Evolutionary conservation across 1,284 basidiomycete genomes (phyloP), one percentile per base, ranked within the genome.

Genomic region (Trametes polyzona): DNA sequence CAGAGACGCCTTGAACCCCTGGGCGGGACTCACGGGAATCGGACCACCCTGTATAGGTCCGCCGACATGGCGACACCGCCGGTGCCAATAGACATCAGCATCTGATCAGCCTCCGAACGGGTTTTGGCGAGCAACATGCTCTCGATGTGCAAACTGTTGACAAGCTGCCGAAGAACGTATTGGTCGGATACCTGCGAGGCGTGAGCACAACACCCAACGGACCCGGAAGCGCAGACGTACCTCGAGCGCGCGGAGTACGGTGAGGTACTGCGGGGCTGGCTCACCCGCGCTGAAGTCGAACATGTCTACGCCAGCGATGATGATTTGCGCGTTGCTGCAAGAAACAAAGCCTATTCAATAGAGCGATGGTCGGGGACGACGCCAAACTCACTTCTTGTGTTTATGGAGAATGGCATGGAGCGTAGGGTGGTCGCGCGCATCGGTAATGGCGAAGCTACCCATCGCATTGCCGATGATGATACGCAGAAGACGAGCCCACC

Each of bases 221-320:
- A 14, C 40, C n/a, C 23, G 8, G 49, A 21, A 10, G 29, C 37
- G 4, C 3, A n/a, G 23, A 74, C 84, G 11, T 62, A 93, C 95
- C 27, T 92, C 86, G 5, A 98, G 79, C n/a, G 89, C 90, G 21
- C 94, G 89, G 27, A 96, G 78, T 26, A 96, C 82, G 2, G 96
- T 98, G 10, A 85, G 73, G 48, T 88, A 77, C 21, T 79, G 65
- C 11, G 73, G 63, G 23, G 81, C 78, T 17, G 88, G 86, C 70
- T 93, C 87, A 50, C 93, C 89, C 1, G 65, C 58, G 40, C 80
- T 81, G 66, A 83, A 96, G 67, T 95, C 90, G 68, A 93, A 95
- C 23, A 88, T 57, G 68, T 96, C 94, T 27, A 79, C 84, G 51
- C 83, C 77, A 30, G 83, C 79, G 43, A 88, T 84, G 60, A 92